Evolutionary conservation across 176 grass and related monocot genomes (phyloP).

Genomic region (Puya raimondii): DNA sequence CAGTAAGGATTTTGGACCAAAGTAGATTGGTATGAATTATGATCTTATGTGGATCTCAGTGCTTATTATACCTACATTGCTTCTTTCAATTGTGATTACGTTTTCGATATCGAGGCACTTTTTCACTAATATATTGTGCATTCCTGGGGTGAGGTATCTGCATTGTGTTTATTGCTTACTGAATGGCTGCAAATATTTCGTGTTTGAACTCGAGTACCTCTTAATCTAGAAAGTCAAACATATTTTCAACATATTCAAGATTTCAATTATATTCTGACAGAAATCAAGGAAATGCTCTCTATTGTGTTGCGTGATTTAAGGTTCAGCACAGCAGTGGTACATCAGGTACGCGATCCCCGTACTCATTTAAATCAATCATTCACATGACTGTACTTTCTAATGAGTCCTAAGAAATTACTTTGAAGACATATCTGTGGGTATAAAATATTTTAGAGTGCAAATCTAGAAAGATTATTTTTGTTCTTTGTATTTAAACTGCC

Average conservation of each 20-base stretch:
- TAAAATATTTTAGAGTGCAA: no score
- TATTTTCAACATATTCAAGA: constrained; percentile 6
- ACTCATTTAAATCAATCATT: not conserved
- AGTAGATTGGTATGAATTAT: no score
- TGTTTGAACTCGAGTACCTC: no score
- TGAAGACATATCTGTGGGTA: no score
- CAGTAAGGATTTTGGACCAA: no score
- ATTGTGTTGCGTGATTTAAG: constrained; percentile 66
- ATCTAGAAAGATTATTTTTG: no score
- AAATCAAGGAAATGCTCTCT: constrained; percentile 93
- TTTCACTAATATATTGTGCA: no score
- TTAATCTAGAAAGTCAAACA: not conserved
- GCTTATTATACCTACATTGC: not conserved
- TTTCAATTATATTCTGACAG: constrained; percentile 32
- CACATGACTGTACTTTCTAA: no score
- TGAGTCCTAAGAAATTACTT: no score
- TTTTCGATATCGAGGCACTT: no score
- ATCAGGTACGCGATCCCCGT: constrained; percentile 48
- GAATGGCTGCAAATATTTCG: no score
- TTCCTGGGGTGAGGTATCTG: not conserved
- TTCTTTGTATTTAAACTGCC: no score
- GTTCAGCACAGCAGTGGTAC: constrained; percentile 79
- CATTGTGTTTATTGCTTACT: not conserved
- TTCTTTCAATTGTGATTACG: not conserved
- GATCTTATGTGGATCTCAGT: not conserved